phyloP scores from a whole-genome alignment of 2,329 filamentous ascomycete genomes.

The Botrytis tulipae region DNA sequence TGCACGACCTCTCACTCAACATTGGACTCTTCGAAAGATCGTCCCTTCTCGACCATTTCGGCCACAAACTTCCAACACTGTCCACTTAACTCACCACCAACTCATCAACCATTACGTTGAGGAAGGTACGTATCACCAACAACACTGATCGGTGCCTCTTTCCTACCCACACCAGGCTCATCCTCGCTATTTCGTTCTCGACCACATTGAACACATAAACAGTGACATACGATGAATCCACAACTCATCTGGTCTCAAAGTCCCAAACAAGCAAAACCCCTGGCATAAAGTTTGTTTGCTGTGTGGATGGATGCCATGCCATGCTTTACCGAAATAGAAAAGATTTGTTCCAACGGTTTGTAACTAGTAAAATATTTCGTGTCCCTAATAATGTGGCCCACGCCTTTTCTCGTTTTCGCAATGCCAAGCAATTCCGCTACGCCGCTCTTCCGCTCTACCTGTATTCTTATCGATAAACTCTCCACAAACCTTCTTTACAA shows the following conservation, averaged over 20 bases:
- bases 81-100: background rate
- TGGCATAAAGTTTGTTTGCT: background rate
- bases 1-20: background rate
- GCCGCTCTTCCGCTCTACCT: constrained; percentile 6
- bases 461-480: constrained; percentile 9
- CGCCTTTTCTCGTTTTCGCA: background rate
- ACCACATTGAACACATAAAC: constrained; percentile 1
- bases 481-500: background rate
- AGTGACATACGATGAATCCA: constrained; percentile 3
- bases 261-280: background rate
- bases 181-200: background rate
- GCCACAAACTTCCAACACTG: background rate
- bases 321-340: background rate
- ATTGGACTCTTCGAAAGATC: background rate
- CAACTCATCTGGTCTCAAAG: background rate
- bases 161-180: background rate
- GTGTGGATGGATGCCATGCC: background rate
- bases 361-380: background rate
- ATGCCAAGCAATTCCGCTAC: constrained; percentile 8
- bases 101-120: background rate
- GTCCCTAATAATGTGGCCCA: background rate
- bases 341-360: background rate
- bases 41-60: background rate
- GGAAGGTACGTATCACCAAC: background rate
- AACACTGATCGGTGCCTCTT: background rate